Percentiles rank a stretch among this genome's conserved stretches.
These are phyloP conservation scores for Trichaptum fuscoviolaceum DNA, from an alignment of 768 basidiomycete genomes.

Conservation along the genomic window DNA sequence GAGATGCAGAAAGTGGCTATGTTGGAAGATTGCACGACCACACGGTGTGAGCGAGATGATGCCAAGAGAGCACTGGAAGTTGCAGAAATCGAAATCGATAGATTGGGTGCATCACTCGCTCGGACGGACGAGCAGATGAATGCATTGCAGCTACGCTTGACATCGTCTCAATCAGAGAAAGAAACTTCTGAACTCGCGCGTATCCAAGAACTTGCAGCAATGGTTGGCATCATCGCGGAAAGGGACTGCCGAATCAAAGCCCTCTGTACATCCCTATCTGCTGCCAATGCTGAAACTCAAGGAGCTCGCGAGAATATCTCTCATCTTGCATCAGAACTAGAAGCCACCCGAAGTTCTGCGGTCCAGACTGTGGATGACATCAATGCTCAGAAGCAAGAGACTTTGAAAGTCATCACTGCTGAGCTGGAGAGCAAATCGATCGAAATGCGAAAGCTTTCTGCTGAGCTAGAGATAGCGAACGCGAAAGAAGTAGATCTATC, in stretches of 20 bases:
- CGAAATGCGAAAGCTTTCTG: background rate
- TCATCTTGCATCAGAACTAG: no score
- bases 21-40: slow-evolving; percentile 80
- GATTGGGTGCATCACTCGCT: slow-evolving; percentile 13
- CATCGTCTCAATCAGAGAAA: slow-evolving; percentile 9
- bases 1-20: slow-evolving; percentile 75
- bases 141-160: slow-evolving; percentile 13
- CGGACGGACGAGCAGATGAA: slow-evolving; percentile 21
- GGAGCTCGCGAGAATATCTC: background rate
- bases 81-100: slow-evolving; percentile 60
- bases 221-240: slow-evolving; percentile 20
- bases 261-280: background rate
- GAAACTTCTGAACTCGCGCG: slow-evolving; percentile 6
- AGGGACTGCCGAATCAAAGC: background rate
- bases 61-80: slow-evolving; percentile 51
- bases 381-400: background rate
- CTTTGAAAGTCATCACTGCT: background rate
- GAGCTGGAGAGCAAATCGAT: background rate
- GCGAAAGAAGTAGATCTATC: background rate
- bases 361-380: background rate
- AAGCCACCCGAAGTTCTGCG: no score
- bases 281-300: background rate
- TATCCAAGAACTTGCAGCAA: slow-evolving; percentile 16
- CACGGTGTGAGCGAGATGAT: slow-evolving; percentile 65
- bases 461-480: background rate